phyloP scores from a whole-genome alignment of 2,329 filamentous ascomycete species.

The Colletotrichum costaricense region DNA sequence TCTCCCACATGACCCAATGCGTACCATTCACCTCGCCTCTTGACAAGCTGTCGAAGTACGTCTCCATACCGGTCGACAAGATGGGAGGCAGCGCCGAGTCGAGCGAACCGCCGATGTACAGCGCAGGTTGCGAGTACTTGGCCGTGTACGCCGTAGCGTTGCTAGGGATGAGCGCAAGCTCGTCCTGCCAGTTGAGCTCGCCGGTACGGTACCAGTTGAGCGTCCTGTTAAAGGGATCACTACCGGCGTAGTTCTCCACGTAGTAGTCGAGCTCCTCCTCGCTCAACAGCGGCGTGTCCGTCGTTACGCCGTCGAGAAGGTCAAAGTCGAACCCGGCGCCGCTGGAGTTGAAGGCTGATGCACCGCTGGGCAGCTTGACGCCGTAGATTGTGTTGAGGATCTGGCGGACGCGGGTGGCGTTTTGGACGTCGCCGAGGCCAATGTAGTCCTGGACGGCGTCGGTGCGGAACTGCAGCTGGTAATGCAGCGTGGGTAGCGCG shows the following conservation, averaged over 20 bases:
- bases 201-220: conserved; percentile 89
- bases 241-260: conserved; percentile 71
- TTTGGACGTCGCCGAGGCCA: conserved; percentile 54
- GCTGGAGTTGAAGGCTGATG: conserved; percentile 63
- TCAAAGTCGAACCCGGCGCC: conserved; percentile 70
- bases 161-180: conserved; percentile 60
- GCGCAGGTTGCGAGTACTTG: conserved; percentile 66
- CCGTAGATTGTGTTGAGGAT: conserved; percentile 78
- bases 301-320: conserved; percentile 61
- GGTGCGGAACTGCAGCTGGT: conserved; percentile 79
- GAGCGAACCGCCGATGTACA: conserved; percentile 75
- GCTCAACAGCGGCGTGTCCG: conserved; percentile 68
- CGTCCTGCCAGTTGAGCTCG: conserved; percentile 81
- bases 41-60: conserved; percentile 69
- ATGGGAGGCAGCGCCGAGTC: conserved; percentile 75
- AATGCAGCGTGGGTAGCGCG: conserved; percentile 76
- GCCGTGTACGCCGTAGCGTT: conserved; percentile 58
- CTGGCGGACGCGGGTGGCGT: conserved; percentile 67
- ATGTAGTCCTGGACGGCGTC: conserved; percentile 57
- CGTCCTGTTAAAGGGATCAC: conserved; percentile 80
- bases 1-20: conserved; percentile 83
- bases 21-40: conserved; percentile 68
- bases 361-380: conserved; percentile 63
- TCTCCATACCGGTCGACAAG: conserved; percentile 76
- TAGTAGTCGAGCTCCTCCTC: conserved; percentile 82